Percentiles rank a stretch among this genome's conserved stretches.
These are phyloP conservation scores for Didymella pomorum DNA, from an alignment of 2,329 filamentous ascomycete genomes.

Conservation along the genomic window DNA sequence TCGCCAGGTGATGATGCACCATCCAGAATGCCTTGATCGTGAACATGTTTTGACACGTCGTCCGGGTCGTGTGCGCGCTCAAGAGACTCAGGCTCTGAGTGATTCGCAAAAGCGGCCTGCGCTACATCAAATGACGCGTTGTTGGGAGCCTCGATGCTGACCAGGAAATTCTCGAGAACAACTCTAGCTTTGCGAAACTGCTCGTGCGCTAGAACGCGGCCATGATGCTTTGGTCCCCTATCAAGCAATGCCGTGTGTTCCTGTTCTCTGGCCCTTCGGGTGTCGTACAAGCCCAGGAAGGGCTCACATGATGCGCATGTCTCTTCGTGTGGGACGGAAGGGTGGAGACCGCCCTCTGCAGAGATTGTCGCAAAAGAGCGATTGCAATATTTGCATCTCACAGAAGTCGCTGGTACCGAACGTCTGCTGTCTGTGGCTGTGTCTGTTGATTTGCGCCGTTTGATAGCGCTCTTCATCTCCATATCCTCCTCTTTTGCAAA, in stretches of 20 bases:
- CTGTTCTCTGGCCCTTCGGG: background rate
- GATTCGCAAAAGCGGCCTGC: background rate
- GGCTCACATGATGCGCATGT: conserved; percentile 10
- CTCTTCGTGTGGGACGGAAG: background rate
- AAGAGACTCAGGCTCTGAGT: background rate
- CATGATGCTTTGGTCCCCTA: conserved; percentile 16
- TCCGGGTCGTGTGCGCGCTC: background rate
- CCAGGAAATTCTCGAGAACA: conserved; percentile 37
- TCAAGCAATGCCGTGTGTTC: conserved; percentile 14
- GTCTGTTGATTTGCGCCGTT: background rate
- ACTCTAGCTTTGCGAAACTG: conserved; percentile 11
- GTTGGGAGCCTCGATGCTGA: conserved; percentile 28
- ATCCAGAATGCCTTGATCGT: background rate
- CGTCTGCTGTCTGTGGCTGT: background rate
- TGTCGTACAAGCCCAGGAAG: conserved; percentile 10
- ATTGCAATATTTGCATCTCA: conserved; percentile 16
- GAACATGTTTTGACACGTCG: background rate
- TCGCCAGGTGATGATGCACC: background rate
- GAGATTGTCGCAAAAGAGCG: conserved; percentile 5
- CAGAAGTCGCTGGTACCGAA: background rate
- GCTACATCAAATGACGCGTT: background rate
- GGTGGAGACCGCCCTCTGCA: background rate
- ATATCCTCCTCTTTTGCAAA: background rate
- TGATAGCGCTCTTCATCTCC: conserved; percentile 1
- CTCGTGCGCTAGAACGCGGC: conserved; percentile 3